Conservation (phyloP, 139 green algal species). For the Picochlorum sp. region DNA sequence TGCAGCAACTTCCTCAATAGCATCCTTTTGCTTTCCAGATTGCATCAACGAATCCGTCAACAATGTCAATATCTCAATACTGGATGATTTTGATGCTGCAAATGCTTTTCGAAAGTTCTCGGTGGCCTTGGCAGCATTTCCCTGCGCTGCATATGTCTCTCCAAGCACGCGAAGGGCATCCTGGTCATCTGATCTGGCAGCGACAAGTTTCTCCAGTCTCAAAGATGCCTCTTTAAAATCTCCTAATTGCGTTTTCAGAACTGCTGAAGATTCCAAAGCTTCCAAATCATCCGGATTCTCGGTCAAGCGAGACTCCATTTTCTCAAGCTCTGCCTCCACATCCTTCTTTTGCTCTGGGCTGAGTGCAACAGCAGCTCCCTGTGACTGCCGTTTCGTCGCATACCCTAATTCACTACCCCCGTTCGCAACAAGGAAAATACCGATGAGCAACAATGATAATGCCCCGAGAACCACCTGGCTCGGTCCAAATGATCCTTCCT, state of each 20-base stretch:
- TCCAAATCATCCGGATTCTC: conserved; percentile 1
- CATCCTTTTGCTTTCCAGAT: conserved; percentile 15
- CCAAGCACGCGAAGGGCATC: conserved; percentile 32
- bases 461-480: conserved; percentile 20
- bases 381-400: not conserved
- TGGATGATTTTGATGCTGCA: not conserved
- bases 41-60: conserved; percentile 15
- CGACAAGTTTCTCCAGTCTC: conserved; percentile 19
- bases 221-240: conserved; percentile 10
- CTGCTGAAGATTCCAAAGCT: conserved; percentile 23
- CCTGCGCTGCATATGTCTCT: conserved; percentile 15
- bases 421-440: conserved; percentile 25
- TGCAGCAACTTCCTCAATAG: conserved; percentile 24
- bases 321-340: conserved; percentile 17
- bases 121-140: conserved; percentile 12
- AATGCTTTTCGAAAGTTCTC: conserved; percentile 25
- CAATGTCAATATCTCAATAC: conserved; percentile 23
- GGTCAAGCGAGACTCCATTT: conserved; percentile 7
- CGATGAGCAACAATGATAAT: conserved; percentile 16
- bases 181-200: conserved; percentile 9
- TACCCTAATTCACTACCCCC: conserved; percentile 15
- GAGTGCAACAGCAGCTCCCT: not conserved
- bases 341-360: conserved; percentile 11
- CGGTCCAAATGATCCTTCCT: conserved; percentile 11
- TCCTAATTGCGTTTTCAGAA: conserved; percentile 21